phyloP scores from a whole-genome alignment of 2,329 filamentous ascomycete genomes.

The Aspergillus bombycis region DNA sequence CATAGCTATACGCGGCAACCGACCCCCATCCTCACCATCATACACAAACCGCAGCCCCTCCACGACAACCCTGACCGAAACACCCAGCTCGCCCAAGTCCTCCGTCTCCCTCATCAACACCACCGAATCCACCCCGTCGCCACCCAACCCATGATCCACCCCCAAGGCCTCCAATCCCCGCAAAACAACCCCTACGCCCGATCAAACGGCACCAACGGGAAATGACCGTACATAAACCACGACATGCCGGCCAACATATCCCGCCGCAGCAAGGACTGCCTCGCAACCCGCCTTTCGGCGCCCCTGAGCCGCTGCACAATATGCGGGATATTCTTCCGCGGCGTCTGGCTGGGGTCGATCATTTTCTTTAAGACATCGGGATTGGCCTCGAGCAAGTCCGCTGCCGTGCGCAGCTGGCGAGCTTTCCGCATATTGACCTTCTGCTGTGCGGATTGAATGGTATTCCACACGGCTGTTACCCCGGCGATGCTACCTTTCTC shows the following conservation, averaged over 20 bases:
- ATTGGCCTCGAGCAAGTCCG: conserved; percentile 24
- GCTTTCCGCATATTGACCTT: conserved; percentile 4
- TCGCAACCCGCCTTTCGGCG: not conserved
- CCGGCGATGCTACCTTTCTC: not conserved
- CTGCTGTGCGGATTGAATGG: conserved; percentile 13
- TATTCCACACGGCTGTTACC: not conserved
- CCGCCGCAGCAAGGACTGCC: not conserved
- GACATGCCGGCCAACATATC: not conserved
- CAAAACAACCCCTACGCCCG: not conserved
- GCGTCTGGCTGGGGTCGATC: conserved; percentile 18
- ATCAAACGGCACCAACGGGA: not conserved
- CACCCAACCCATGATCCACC: not conserved
- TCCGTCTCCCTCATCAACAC: not conserved
- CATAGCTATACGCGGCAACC: not conserved
- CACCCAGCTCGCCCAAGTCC: not conserved
- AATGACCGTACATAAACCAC: not conserved
- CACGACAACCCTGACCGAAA: not conserved
- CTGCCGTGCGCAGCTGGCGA: conserved; percentile 17
- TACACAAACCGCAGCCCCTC: not conserved
- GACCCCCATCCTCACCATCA: not conserved
- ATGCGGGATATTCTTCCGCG: conserved; percentile 19
- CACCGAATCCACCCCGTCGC: not conserved
- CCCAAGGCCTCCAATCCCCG: not conserved
- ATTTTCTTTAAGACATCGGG: conserved; percentile 26
- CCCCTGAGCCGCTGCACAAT: conserved; percentile 11